Evolutionary conservation across 179 eudicot genomes (phyloP).

Genomic region (Drosera spatulata): DNA sequence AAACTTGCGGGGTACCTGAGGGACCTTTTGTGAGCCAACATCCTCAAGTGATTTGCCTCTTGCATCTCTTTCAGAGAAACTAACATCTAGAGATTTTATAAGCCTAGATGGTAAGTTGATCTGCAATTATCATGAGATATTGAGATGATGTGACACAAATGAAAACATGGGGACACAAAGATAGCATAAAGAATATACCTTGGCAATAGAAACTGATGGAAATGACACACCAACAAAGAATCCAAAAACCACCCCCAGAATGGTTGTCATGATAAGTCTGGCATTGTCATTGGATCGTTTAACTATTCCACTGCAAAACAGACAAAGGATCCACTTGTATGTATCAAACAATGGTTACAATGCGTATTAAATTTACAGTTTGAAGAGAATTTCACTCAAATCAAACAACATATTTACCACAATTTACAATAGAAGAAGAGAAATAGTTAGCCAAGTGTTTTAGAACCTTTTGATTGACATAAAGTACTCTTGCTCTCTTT

Average conservation of each 20-base stretch:
- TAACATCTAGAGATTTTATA: constrained; percentile 40
- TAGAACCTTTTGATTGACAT: too few species aligned
- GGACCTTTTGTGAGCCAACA: constrained; percentile 18
- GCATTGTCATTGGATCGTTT: constrained; percentile 61
- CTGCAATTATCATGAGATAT: constrained; percentile 31
- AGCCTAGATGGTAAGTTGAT: constrained; percentile 58
- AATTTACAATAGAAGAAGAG: not conserved
- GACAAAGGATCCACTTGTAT: not conserved
- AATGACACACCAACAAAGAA: constrained; percentile 80
- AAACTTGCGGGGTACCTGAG: constrained; percentile 18
- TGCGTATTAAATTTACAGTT: not conserved
- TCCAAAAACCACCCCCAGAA: constrained; percentile 77
- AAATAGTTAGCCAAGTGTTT: too few species aligned
- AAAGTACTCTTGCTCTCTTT: too few species aligned
- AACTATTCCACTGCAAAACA: constrained; percentile 45
- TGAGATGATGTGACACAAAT: not conserved
- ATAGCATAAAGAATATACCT: constrained; percentile 28
- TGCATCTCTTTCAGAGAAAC: constrained; percentile 20
- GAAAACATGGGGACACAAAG: not conserved
- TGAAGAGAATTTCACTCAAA: not conserved
- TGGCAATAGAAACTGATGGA: constrained; percentile 63
- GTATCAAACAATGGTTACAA: not conserved
- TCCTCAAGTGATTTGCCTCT: constrained; percentile 19
- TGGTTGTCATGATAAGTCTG: constrained; percentile 51
- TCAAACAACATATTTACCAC: not conserved